Evolutionary conservation across 2,329 filamentous ascomycete species (phyloP).

Genomic region (Aspergillus sp.): DNA sequence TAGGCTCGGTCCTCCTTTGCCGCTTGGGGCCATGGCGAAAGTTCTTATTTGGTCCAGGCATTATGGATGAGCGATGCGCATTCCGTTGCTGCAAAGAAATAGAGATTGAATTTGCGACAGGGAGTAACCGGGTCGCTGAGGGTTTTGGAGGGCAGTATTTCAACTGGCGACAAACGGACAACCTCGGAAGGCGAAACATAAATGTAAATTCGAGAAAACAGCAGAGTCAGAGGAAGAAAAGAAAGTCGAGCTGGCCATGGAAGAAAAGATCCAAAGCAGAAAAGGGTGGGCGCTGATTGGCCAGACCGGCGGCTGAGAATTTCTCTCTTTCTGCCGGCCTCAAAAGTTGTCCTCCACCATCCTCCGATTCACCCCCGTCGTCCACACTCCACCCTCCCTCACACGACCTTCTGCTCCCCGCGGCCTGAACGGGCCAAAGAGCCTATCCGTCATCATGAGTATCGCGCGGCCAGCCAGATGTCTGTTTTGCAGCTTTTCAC

Average conservation of each 20-base stretch:
- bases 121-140: not conserved
- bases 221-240: constrained; percentile 6
- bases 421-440: constrained; percentile 32
- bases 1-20: constrained; percentile 53
- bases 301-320: constrained; percentile 26
- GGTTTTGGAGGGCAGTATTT: not conserved
- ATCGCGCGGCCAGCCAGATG: constrained; percentile 51
- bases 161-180: not conserved
- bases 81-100: constrained; percentile 11
- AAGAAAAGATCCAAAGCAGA: constrained; percentile 8
- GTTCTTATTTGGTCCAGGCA: constrained; percentile 30
- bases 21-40: constrained; percentile 25
- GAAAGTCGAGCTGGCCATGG: constrained; percentile 9
- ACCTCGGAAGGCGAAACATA: constrained; percentile 6
- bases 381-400: constrained; percentile 3
- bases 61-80: constrained; percentile 26
- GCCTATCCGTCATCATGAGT: constrained; percentile 44
- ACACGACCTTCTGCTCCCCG: constrained; percentile 11
- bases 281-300: constrained; percentile 26
- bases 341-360: constrained; percentile 9
- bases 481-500: constrained; percentile 51
- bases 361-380: constrained; percentile 3
- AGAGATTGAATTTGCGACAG: constrained; percentile 2
- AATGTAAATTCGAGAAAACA: not conserved
- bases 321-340: constrained; percentile 18